Conservation (phyloP, 2,329 filamentous ascomycete species). For the Hypoxylon sp. region DNA sequence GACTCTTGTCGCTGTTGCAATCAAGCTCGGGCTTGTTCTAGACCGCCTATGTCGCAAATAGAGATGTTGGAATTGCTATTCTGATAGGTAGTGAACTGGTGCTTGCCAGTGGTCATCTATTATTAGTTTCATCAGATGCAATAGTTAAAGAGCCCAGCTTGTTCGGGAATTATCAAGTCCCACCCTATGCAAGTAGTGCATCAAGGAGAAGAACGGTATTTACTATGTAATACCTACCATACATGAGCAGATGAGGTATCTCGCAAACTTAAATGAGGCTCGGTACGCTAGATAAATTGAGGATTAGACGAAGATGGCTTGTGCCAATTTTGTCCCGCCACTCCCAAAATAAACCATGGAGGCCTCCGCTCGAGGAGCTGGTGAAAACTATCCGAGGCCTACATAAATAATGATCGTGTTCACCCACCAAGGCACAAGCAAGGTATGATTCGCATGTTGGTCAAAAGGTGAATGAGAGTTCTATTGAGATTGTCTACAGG, state of each 20-base stretch:
- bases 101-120: too few species aligned
- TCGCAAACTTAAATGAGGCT: not conserved
- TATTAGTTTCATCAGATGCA: not conserved
- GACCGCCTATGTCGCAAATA: not conserved
- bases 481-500: conserved; percentile 34
- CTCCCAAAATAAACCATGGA: conserved; percentile 11
- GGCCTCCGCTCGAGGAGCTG: conserved; percentile 8
- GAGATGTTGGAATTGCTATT: not conserved
- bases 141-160: not conserved
- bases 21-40: conserved; percentile 14
- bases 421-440: conserved; percentile 1
- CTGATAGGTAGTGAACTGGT: too few species aligned
- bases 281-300: conserved; percentile 7
- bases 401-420: conserved; percentile 9
- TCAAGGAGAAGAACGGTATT: not conserved
- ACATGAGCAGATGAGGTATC: too few species aligned
- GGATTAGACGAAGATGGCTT: conserved; percentile 12
- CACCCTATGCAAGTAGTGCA: conserved; percentile 5
- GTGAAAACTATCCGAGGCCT: not conserved
- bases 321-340: conserved; percentile 17
- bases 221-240: too few species aligned
- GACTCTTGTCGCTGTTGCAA: conserved; percentile 16
- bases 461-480: conserved; percentile 21
- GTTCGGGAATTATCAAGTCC: not conserved
- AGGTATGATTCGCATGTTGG: not conserved